A percentile compares a stretch with the other conserved stretches of the same genome.
Evolutionary conservation across 495 filamentous ascomycete species (phyloP).

Genomic region (Aspergillus nanangensis): DNA sequence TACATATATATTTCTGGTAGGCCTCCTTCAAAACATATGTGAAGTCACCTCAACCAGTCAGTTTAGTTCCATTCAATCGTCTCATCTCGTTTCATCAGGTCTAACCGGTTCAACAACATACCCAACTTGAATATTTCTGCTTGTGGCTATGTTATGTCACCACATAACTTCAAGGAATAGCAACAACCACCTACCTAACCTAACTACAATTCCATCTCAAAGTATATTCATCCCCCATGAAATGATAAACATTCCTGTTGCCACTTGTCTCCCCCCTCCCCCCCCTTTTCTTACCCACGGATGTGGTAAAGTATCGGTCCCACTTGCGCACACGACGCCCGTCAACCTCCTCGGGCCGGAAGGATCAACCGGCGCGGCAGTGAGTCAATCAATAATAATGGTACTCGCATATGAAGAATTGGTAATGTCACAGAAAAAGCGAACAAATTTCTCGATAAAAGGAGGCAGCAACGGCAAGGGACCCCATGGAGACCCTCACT

Average conservation of each 20-base stretch:
- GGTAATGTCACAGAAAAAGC: neutral
- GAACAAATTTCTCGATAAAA: neutral
- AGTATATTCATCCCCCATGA: neutral
- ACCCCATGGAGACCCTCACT: constrained; percentile 1
- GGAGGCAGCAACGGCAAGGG: neutral
- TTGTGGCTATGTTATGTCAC: neutral
- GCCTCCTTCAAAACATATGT: no score
- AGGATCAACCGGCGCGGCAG: no score
- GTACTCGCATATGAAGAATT: neutral
- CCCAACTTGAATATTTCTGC: no score
- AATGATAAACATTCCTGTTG: neutral
- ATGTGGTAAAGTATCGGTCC: neutral
- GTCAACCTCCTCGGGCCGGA: no score
- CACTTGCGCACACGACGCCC: neutral
- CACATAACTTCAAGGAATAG: neutral
- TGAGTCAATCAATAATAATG: neutral
- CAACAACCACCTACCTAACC: neutral
- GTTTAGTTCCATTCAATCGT: no score
- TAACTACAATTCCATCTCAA: neutral
- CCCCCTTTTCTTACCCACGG: neutral
- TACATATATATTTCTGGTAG: no score
- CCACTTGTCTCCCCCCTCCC: constrained; percentile 1
- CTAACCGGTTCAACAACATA: no score
- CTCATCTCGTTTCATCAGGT: no score
- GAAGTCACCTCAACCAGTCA: no score